Evolutionary conservation across 2,329 filamentous ascomycete genomes (phyloP).

Genomic region (Tolypocladium inflatum): DNA sequence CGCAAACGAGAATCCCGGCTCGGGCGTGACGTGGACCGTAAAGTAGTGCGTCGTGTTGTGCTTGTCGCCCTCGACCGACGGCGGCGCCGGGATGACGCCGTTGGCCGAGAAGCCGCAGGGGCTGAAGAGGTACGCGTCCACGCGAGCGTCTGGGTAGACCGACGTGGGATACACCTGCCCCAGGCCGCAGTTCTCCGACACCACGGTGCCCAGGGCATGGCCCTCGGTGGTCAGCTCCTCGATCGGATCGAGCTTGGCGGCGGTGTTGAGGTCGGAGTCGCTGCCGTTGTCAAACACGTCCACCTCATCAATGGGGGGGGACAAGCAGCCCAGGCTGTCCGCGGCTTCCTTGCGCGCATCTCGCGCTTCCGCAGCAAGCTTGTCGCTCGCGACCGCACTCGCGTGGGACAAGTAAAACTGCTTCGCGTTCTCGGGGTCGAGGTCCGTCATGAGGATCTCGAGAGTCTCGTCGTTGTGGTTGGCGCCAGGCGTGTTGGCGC

Average conservation of each 20-base stretch:
- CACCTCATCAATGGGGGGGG: constrained; percentile 47
- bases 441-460: constrained; percentile 64
- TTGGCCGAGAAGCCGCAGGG: constrained; percentile 98
- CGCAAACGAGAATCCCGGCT: constrained; percentile 93
- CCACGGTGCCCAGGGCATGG: constrained; percentile 83
- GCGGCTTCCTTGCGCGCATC: constrained; percentile 52
- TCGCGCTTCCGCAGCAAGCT: constrained; percentile 59
- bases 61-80: constrained; percentile 20
- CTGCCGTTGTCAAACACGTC: constrained; percentile 73
- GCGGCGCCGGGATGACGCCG: constrained; percentile 77
- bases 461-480: constrained; percentile 63
- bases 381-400: constrained; percentile 80
- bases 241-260: constrained; percentile 43
- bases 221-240: constrained; percentile 84
- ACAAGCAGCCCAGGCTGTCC: constrained; percentile 49
- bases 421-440: constrained; percentile 59
- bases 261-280: constrained; percentile 43
- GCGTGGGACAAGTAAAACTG: constrained; percentile 64
- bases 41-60: constrained; percentile 72
- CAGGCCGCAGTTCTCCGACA: constrained; percentile 83
- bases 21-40: constrained; percentile 95
- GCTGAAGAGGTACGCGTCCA: constrained; percentile 93
- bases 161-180: constrained; percentile 79
- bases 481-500: constrained; percentile 30
- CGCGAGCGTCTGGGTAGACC: constrained; percentile 83